Base-by-base conservation (phyloP, 1,284 basidiomycete species). In the Ganoderma resinaceum region DNA sequence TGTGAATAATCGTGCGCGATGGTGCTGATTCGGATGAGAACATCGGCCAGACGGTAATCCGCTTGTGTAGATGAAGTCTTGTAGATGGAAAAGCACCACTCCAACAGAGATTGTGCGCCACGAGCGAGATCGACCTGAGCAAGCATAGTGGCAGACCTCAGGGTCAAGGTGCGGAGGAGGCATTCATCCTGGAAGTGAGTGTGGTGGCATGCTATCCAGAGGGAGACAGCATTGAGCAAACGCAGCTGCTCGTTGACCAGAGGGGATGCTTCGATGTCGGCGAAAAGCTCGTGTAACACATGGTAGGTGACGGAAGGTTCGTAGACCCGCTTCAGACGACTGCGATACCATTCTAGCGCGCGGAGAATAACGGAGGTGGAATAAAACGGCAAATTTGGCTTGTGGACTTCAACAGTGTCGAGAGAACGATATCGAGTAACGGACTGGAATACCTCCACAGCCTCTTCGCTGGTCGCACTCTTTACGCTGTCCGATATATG, bases 211-310 rank as follows among this genome's bases (percentile, higher is more conserved):
- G 95, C 84, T 33, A 95, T 83, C 84, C 93, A 90, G 18, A 97
- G 78, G 26, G 88, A 89, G 31, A 98, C 81, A 0, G 90, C 87
- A 66, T 94, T 91, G 38, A 97, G 78, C 37, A 93, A 82, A 7
- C 96, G 89, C 57, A 91, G 80, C 78, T 98, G 95, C 76, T 98
- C 95, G 76, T 95, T 95, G 71, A 97, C 86, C 53, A 98, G 85
- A n/a, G 90, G 90, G 0, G 90, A 89, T 2, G 82, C 79, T 68
- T 93, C 86, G 35, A 96, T 82, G 49, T 85, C 84, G 8, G 90
- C 84, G 72, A 97, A 89, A 11, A 97, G 82, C 64, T 89, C 87
- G 66, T 93, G 89, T 26, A 95, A 78, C 53, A 95, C 86, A 71
- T 95, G 92, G 78, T 95, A 96, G 2, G 90, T 88, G 61, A 89